A percentile compares a stretch with the other conserved stretches of the same genome.
Conservation (phyloP, 129 eudicot species). For the Pittosporum tobira region DNA sequence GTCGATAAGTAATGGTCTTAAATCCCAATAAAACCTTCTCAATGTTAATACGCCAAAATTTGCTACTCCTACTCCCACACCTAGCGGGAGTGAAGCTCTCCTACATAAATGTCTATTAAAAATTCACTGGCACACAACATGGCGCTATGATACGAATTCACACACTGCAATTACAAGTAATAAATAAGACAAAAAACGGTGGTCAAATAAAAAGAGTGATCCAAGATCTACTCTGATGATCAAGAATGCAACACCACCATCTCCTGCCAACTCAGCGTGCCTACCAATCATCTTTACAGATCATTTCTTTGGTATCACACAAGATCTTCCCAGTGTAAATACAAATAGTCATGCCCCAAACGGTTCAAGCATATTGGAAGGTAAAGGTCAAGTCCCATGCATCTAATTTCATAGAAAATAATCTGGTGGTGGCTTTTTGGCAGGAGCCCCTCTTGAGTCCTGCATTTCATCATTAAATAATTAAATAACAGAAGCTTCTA, state of each 20-base stretch:
- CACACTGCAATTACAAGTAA: no score
- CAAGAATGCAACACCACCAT: background rate
- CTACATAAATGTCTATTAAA: no score
- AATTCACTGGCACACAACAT: background rate
- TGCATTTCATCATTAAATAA: conserved; percentile 21
- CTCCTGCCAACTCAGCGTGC: background rate
- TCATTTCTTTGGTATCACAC: background rate
- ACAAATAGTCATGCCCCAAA: background rate
- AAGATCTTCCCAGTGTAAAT: background rate
- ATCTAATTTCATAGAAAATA: conserved; percentile 48
- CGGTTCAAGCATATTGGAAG: background rate
- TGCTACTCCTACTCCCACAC: background rate
- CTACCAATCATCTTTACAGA: background rate
- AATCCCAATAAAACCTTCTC: background rate
- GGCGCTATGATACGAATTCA: background rate
- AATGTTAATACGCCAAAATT: background rate
- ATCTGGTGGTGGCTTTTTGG: conserved; percentile 66
- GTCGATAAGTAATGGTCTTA: no score
- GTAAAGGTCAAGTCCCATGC: background rate
- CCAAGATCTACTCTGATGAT: background rate
- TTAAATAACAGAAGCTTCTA: background rate
- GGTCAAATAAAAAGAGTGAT: no score
- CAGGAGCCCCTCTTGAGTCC: conserved; percentile 81
- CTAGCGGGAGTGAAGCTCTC: no score
- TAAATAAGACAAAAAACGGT: no score